Conservation (phyloP, 2,329 filamentous ascomycete genomes). For the Harringtonia aguacate region DNA sequence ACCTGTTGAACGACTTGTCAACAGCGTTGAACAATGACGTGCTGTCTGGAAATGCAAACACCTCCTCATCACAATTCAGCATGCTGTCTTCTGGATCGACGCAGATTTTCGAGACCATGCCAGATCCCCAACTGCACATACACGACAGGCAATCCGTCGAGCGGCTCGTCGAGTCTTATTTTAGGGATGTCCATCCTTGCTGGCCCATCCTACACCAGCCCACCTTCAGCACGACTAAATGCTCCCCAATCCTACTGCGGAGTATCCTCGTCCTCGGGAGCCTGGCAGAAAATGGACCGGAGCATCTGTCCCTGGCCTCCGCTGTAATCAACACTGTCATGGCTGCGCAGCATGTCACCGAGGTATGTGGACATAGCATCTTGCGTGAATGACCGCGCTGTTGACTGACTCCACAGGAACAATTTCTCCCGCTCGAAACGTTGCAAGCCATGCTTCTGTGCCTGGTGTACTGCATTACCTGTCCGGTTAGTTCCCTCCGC, state of each 20-base stretch:
- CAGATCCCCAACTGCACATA: no score
- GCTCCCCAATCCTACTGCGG: slow-evolving; percentile 1
- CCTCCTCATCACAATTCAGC: no score
- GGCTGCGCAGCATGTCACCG: neutral
- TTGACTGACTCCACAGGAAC: no score
- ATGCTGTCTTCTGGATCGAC: no score
- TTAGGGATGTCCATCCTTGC: neutral
- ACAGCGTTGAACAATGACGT: no score
- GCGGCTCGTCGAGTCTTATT: slow-evolving; percentile 2
- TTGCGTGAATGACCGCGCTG: no score
- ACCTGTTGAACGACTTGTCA: no score
- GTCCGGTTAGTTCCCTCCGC: no score
- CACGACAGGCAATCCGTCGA: no score
- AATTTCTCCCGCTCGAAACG: neutral
- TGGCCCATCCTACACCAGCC: slow-evolving; percentile 6
- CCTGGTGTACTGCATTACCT: slow-evolving; percentile 3
- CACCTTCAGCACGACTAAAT: neutral
- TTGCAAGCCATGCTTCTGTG: slow-evolving; percentile 5
- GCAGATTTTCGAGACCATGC: no score
- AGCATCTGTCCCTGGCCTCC: neutral
- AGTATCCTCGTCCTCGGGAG: slow-evolving; percentile 1
- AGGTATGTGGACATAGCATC: no score
- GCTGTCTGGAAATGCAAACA: no score
- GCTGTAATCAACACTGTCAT: neutral
- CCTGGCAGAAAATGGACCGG: neutral